Evolutionary conservation across 768 basidiomycete genomes (phyloP), one percentile per base, ranked within the genome.

Genomic region (Scleroderma citrinum): DNA sequence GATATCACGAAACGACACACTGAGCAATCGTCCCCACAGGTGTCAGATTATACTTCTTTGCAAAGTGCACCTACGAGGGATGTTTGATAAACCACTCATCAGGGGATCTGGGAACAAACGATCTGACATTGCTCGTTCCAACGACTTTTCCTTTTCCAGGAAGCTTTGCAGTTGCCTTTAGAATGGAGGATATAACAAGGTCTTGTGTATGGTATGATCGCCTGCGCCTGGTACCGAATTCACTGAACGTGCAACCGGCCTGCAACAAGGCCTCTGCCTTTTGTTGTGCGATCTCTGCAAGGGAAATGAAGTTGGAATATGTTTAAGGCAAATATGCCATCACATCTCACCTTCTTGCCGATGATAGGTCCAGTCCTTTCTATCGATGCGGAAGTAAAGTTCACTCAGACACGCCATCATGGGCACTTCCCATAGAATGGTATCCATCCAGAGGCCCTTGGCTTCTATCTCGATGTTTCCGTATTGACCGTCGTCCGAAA

Each of bases 371-470:
- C 95, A 99, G 58, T 94, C 85, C 2, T 74, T 85, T 56, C 78
- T 77, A 32, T 81, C 83, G 16, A 76, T 75, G 17, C 69, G 74
- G 69, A 95, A 99, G 69, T 91, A 95, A 17, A 82, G 81, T 64
- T 99, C 92, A 59, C 89, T 92, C 44, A 99, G 71, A 54, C 82
- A 82, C 13, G 92, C 83, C 92, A 98, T 93, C 44, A 98, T 71
- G 1, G 92, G 94, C 1, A 97, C 92, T 69, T 98, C 96, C 83
- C 95, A 99, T 23, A 96, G 71, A 50, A 98, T 95, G 7, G 88
- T 77, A 55, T 93, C 89, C 0, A 69, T 68, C 92, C 92, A 94
- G 5, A 75, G 76, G 7, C 91, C 93, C 24, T 59, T 59, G 5
- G 80, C 78, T 53, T 83, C 80, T 46, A 99, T 86, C 57, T 90